phyloP scores from a whole-genome alignment of 495 filamentous ascomycete genomes.

The Aspergillus incahuasiensis region DNA sequence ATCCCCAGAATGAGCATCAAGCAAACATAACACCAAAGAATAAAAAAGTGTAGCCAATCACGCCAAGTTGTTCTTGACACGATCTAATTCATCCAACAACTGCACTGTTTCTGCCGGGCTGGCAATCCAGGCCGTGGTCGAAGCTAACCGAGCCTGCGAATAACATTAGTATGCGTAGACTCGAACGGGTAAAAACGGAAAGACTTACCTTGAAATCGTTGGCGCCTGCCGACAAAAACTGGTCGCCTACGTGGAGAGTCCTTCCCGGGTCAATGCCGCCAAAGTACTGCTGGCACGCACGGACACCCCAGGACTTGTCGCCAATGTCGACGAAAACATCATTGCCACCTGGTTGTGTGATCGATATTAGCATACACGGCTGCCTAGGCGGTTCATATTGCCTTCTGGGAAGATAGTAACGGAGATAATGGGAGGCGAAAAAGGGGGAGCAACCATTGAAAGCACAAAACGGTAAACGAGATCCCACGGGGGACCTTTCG shows the following conservation, averaged over 20 bases:
- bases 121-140: constrained; percentile 84
- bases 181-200: no score
- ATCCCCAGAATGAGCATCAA: no score
- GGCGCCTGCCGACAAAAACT: constrained; percentile 90
- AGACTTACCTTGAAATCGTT: constrained; percentile 84
- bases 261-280: constrained; percentile 60
- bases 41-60: no score
- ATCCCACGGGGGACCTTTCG: constrained; percentile 67
- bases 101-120: constrained; percentile 85
- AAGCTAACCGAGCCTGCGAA: constrained; percentile 59
- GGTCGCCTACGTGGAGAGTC: constrained; percentile 86
- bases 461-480: constrained; percentile 84
- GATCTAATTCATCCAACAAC: constrained; percentile 72
- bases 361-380: not conserved
- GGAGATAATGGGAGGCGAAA: not conserved
- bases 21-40: no score
- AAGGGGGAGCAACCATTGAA: constrained; percentile 66
- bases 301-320: constrained; percentile 93
- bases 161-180: no score
- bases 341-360: constrained; percentile 57
- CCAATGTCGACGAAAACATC: constrained; percentile 99
- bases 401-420: not conserved
- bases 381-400: not conserved
- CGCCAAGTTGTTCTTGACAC: constrained; percentile 5
- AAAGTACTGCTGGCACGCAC: constrained; percentile 89